These are phyloP conservation scores for Gleditsia sinensis DNA, from an alignment of 306 rosid species.

Conservation along the genomic window DNA sequence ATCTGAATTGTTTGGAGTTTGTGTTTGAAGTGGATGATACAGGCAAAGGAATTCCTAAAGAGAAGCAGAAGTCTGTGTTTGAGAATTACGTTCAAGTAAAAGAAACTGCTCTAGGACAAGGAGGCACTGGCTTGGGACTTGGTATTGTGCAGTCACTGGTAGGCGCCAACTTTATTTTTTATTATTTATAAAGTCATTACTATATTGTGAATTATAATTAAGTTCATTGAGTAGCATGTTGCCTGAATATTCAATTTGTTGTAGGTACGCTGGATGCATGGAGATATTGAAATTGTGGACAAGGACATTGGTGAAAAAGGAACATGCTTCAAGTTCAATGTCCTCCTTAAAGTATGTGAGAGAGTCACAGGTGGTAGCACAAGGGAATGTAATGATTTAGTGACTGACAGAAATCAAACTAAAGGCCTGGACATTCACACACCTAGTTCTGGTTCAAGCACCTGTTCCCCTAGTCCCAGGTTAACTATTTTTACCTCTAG, in stretches of 20 bases:
- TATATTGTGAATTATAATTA: neutral
- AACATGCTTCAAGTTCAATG: conserved; percentile 75
- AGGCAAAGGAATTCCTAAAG: conserved; percentile 90
- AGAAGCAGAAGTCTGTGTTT: conserved; percentile 58
- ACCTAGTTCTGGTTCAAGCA: conserved; percentile 39
- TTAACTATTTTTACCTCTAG: conserved; percentile 33
- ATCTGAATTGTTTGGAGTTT: conserved; percentile 55
- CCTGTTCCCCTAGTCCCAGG: conserved; percentile 45
- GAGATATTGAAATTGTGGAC: conserved; percentile 72
- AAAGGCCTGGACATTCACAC: neutral
- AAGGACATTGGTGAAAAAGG: conserved; percentile 69
- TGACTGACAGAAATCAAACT: conserved; percentile 19
- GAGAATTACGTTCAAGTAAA: conserved; percentile 82
- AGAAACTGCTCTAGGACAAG: conserved; percentile 57
- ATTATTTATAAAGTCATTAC: neutral
- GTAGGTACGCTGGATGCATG: conserved; percentile 84
- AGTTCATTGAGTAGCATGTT: neutral
- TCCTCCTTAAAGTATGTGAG: conserved; percentile 44
- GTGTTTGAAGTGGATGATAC: conserved; percentile 84
- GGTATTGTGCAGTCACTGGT: conserved; percentile 89
- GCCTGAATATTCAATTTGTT: neutral
- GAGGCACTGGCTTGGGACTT: conserved; percentile 93
- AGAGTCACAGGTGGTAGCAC: neutral
- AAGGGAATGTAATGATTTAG: conserved; percentile 39
- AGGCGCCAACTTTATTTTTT: conserved; percentile 2